These are phyloP conservation scores for Maudiozyma humilis DNA, from an alignment of 1,139 yeast species.

Conservation along the genomic window DNA sequence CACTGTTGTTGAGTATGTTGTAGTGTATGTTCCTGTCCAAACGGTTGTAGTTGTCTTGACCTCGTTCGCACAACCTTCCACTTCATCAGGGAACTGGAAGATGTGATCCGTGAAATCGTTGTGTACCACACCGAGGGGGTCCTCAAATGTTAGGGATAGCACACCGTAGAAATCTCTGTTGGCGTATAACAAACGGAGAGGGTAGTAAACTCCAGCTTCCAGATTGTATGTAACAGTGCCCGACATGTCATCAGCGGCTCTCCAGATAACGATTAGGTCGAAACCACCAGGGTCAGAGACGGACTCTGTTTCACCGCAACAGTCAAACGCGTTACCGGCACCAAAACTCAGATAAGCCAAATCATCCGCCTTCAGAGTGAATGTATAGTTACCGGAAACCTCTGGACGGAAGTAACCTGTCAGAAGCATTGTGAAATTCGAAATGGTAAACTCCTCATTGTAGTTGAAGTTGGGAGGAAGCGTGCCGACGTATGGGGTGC, in stretches of 20 bases:
- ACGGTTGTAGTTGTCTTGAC: background rate
- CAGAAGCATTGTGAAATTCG: slow-evolving; percentile 19
- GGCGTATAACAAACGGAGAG: background rate
- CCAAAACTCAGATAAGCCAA: slow-evolving; percentile 15
- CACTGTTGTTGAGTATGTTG: background rate
- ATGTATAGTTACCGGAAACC: slow-evolving; percentile 22
- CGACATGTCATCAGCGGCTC: background rate
- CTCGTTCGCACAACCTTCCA: background rate
- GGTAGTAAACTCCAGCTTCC: background rate
- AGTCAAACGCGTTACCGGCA: slow-evolving; percentile 20
- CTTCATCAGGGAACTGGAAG: background rate
- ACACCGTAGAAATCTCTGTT: background rate
- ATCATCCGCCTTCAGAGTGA: slow-evolving; percentile 21
- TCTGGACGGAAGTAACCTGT: slow-evolving; percentile 25
- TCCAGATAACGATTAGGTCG: background rate
- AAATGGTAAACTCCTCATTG: slow-evolving; percentile 1
- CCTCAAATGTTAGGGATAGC: background rate
- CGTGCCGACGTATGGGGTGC: background rate
- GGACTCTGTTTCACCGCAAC: slow-evolving; percentile 17
- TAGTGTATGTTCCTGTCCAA: slow-evolving; percentile 1
- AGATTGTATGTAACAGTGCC: background rate
- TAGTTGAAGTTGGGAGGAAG: background rate
- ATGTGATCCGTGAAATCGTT: background rate
- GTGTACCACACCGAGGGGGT: background rate
- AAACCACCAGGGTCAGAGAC: background rate